Evolutionary conservation across 345 rosid genomes (phyloP).

Genomic region (Camelina laxa): DNA sequence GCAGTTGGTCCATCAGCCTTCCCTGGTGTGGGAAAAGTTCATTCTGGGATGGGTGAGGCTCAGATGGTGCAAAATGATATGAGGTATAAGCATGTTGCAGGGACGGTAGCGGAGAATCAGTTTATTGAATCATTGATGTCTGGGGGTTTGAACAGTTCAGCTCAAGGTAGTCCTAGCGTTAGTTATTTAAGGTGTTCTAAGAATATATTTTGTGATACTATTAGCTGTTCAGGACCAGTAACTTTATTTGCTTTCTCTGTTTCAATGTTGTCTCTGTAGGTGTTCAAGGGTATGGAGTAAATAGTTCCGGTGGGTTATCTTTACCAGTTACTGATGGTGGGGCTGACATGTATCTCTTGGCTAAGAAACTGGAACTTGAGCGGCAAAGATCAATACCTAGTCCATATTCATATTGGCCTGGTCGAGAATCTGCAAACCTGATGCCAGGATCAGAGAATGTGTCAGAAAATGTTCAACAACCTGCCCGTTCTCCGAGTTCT

Average conservation of each 20-base stretch:
- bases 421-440: slow-evolving; percentile 66
- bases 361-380: slow-evolving; percentile 77
- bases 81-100: slow-evolving; percentile 56
- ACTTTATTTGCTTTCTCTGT: slow-evolving; percentile 5
- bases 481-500: slow-evolving; percentile 66
- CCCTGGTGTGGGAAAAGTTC: slow-evolving; percentile 54
- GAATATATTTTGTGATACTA: background rate
- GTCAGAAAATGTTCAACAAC: slow-evolving; percentile 55
- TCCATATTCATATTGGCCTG: slow-evolving; percentile 68
- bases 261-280: slow-evolving; percentile 52
- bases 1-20: slow-evolving; percentile 53
- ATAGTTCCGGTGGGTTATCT: slow-evolving; percentile 53
- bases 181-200: slow-evolving; percentile 19
- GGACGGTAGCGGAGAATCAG: slow-evolving; percentile 87
- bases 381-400: slow-evolving; percentile 67
- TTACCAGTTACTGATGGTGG: slow-evolving; percentile 63
- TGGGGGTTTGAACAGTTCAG: slow-evolving; percentile 52
- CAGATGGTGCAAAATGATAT: slow-evolving; percentile 63
- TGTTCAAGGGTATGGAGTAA: slow-evolving; percentile 65
- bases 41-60: slow-evolving; percentile 51
- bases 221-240: background rate
- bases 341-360: slow-evolving; percentile 66
- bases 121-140: slow-evolving; percentile 95
- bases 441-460: slow-evolving; percentile 65
- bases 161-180: slow-evolving; percentile 62